Evolutionary conservation across 345 rosid genomes (phyloP).

Genomic region (Citrus cavaleriei): DNA sequence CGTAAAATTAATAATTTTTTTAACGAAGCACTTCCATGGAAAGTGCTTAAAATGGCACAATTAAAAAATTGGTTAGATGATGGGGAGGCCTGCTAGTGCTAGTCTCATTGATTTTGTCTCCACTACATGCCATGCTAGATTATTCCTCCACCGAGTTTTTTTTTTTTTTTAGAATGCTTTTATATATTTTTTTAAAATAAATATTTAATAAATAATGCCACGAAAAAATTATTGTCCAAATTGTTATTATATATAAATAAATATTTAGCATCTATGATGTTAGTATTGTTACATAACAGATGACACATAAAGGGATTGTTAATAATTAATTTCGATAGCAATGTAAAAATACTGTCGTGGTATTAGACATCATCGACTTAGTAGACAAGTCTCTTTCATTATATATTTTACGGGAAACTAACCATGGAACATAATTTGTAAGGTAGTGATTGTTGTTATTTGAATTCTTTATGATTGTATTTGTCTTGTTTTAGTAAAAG

Average conservation of each 20-base stretch:
- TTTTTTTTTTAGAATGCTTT: neutral
- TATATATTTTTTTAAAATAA: neutral
- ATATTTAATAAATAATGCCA: neutral
- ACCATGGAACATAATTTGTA: no score
- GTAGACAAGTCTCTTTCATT: neutral
- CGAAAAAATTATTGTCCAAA: neutral
- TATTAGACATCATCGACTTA: neutral
- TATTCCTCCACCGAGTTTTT: neutral
- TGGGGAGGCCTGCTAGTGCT: neutral
- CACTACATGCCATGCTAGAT: neutral
- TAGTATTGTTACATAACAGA: no score
- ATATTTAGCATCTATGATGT: no score
- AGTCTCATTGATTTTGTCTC: neutral
- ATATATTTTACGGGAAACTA: neutral
- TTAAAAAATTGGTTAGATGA: neutral
- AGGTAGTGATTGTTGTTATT: neutral
- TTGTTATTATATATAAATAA: neutral
- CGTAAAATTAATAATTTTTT: neutral
- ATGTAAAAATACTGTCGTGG: neutral
- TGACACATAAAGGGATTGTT: neutral
- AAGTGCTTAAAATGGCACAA: neutral
- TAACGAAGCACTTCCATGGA: no score
- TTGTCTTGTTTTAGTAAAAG: neutral
- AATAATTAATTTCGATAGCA: neutral
- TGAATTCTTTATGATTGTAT: neutral